phyloP scores from a whole-genome alignment of 2,329 filamentous ascomycete genomes.

The Sclerotinia borealis region DNA sequence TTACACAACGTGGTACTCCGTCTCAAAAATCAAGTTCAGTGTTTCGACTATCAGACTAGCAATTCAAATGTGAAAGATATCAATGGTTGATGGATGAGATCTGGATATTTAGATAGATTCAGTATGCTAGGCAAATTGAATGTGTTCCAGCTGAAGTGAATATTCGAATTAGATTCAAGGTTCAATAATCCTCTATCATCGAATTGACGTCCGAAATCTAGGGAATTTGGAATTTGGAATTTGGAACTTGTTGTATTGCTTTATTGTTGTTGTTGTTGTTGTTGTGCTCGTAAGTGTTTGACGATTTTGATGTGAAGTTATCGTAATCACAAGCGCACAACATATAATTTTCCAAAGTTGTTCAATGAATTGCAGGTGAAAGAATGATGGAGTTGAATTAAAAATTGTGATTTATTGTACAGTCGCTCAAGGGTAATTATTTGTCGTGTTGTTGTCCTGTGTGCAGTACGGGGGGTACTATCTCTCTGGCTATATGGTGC shows the following conservation, averaged over 20 bases:
- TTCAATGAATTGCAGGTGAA: neutral
- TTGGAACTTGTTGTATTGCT: too few species aligned
- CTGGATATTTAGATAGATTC: too few species aligned
- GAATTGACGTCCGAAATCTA: too few species aligned
- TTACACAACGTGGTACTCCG: neutral
- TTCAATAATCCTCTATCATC: too few species aligned
- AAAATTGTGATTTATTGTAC: neutral
- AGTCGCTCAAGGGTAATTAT: neutral
- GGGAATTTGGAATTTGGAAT: too few species aligned
- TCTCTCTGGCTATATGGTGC: neutral
- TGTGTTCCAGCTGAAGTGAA: too few species aligned
- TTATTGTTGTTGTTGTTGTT: neutral
- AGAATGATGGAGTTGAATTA: neutral
- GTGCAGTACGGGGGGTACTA: too few species aligned
- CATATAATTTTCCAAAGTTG: neutral
- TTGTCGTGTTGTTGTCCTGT: neutral
- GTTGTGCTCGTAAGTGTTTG: neutral
- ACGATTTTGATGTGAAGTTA: neutral
- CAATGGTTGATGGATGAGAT: too few species aligned
- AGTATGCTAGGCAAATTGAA: too few species aligned
- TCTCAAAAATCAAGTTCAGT: neutral
- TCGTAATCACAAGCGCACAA: constrained; percentile 3
- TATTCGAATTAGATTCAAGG: too few species aligned
- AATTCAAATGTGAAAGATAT: too few species aligned
- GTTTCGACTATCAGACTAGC: neutral